These are phyloP conservation scores for Candida dajiaensis DNA, from an alignment of 805 yeast species.

Conservation along the genomic window DNA sequence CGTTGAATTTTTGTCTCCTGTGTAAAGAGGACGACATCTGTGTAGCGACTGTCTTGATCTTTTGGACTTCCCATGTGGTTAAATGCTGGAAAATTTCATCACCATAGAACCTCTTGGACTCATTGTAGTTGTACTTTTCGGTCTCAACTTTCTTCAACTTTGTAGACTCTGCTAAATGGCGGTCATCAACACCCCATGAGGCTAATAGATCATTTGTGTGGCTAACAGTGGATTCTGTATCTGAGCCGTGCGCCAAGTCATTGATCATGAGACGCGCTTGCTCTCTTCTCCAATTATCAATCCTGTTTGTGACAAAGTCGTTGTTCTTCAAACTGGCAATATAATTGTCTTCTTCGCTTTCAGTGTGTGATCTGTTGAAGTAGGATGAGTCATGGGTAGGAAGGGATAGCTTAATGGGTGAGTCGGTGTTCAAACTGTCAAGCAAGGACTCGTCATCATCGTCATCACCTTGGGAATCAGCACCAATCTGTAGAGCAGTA, in stretches of 20 bases:
- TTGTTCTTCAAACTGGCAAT: slow-evolving; percentile 9
- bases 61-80: slow-evolving; percentile 18
- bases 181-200: slow-evolving; percentile 31
- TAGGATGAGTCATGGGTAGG: slow-evolving; percentile 16
- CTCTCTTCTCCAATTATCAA: slow-evolving; percentile 24
- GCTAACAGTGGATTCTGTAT: slow-evolving; percentile 1
- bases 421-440: slow-evolving; percentile 18
- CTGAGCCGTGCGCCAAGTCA: slow-evolving; percentile 14
- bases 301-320: slow-evolving; percentile 20
- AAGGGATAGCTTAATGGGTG: slow-evolving; percentile 9
- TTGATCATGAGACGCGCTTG: slow-evolving; percentile 21
- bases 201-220: slow-evolving; percentile 21
- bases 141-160: neutral
- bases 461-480: slow-evolving; percentile 10
- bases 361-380: slow-evolving; percentile 3
- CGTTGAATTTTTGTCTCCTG: slow-evolving; percentile 4
- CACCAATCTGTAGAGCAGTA: neutral
- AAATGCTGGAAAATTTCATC: slow-evolving; percentile 20
- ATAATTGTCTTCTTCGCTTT: slow-evolving; percentile 7
- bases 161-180: slow-evolving; percentile 2
- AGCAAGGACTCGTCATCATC: slow-evolving; percentile 23
- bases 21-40: slow-evolving; percentile 19
- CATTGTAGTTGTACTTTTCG: neutral
- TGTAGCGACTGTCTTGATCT: slow-evolving; percentile 21
- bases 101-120: slow-evolving; percentile 21